Evolutionary conservation across 2,329 filamentous ascomycete genomes (phyloP), one percentile per base, ranked within the genome.

Genomic region (Chaetomiaceae sp.): DNA sequence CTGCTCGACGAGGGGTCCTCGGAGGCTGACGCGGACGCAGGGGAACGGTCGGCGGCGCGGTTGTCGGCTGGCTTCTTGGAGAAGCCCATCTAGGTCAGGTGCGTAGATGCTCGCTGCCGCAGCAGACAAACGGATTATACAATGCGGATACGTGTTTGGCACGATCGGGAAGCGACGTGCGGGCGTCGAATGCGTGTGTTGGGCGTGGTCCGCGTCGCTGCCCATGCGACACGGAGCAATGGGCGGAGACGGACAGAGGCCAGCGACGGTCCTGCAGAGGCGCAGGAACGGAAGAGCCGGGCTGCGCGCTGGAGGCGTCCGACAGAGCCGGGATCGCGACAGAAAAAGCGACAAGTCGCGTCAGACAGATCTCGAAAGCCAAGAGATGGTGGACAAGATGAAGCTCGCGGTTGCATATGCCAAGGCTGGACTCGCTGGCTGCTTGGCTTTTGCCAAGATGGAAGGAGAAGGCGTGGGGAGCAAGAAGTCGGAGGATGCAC

Each of bases 11-110:
- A 45, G 22, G 53, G 39, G 2, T 44, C 45, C 45, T 50, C 44
- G 11, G 47, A 27, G 34, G 50, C 43, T 46, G 58, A 46, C 47
- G 61, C 52, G 46, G 60, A 49, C 45, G 47, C 47, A 43, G 59
- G 64, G 59, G 68, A 62, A 66, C 69, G 62, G 61, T 67, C 66
- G 64, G 69, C 62, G 60, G 67, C 64, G 65, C 69, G 68, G 64
- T 69, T 53, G 40, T 53, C 46, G 51, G 51, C 23, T 17, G 47
- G 25, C 55, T 57, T 53, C 51, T 54, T 54, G 61, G 73, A 69
- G 69, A 64, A 65, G 62, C 75, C 72, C 71, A 76, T 76, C 72
- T 75, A 75, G 27, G 27, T 31, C 27, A 31, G 27, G 27, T 31
- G 14, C 14, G 5, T 6, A 12, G 8, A 31, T 70, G 69, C 70